phyloP scores from a whole-genome alignment of 2,329 filamentous ascomycete genomes.

The Plectosphaerella cucumerina region DNA sequence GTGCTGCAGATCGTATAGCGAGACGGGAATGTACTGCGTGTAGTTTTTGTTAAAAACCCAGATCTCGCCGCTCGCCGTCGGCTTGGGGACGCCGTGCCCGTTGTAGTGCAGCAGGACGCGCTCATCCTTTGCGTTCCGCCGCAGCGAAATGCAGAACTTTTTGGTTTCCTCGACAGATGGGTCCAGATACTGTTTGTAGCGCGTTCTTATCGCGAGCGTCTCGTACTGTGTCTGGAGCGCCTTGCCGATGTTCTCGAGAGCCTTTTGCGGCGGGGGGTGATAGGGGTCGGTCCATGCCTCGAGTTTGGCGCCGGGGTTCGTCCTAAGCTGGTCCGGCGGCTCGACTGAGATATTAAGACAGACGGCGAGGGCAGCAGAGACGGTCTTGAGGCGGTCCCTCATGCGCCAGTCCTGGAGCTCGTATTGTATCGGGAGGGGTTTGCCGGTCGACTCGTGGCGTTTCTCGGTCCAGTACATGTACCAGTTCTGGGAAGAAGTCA shows the following conservation, averaged over 20 bases:
- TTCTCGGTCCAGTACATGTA: constrained; percentile 99
- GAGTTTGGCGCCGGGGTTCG: constrained; percentile 84
- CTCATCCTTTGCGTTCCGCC: constrained; percentile 92
- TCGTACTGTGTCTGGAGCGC: constrained; percentile 96
- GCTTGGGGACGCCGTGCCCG: constrained; percentile 93
- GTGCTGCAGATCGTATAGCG: constrained; percentile 87
- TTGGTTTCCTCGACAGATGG: constrained; percentile 97
- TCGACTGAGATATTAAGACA: constrained; percentile 98
- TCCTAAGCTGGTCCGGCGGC: constrained; percentile 94
- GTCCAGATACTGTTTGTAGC: constrained; percentile 95
- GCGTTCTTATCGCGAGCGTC: constrained; percentile 87
- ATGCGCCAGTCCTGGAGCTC: constrained; percentile 93
- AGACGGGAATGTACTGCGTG: constrained; percentile 97
- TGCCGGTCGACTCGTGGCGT: constrained; percentile 89
- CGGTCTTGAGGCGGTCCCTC: constrained; percentile 92
- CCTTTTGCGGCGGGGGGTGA: constrained; percentile 72
- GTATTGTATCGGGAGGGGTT: constrained; percentile 65
- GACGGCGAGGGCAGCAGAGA: constrained; percentile 88
- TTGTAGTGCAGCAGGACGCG: constrained; percentile 98
- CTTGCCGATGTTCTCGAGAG: constrained; percentile 92
- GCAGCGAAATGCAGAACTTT: constrained; percentile 87
- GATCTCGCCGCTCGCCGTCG: constrained; percentile 91
- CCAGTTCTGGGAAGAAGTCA: constrained; percentile 64
- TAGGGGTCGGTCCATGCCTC: constrained; percentile 97
- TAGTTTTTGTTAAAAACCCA: constrained; percentile 99